Evolutionary conservation across 306 rosid species (phyloP), one percentile per base, ranked within the genome.

Genomic region (Arachis stenosperma): DNA sequence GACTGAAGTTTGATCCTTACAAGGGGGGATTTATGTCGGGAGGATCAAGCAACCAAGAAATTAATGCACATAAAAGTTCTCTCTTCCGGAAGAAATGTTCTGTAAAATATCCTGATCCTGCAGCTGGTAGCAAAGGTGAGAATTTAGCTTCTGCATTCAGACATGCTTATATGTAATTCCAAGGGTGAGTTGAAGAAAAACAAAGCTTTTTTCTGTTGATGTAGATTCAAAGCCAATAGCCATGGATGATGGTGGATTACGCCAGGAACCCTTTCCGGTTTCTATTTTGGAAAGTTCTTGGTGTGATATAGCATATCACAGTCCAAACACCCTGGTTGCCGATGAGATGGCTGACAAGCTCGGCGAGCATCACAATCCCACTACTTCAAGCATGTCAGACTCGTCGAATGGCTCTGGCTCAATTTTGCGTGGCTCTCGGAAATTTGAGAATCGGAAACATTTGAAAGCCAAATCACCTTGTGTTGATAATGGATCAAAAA

Each of bases 1-100:
- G 90, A 54, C 51, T 95, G 83, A 91, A 91, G 81, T 89, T 88
- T 71, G 96, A 91, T 70, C 97, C 98, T 43, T 79, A 75, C 36
- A 88, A 85, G 13, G 97, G 98, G 22, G 89, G 90, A 0, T 85
- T 94, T 76, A 81, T 89, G 67, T 84, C 97, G 52, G 83, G 90
- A 17, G 86, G 89, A 52, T 85, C 96, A 47, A 57, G 81, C 67
- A 75, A 77, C 61, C 86, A 79, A 54, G 96, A 91, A 70, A 70
- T 78, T 59, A 86, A 83, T 58, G 43, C 75, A 6, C 86, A 58
- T 11, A 81, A 81, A 72, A 77, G 36, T 81, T 42, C 63, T 22
- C 42, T 82, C 36, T 85, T 89, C 65, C 65, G 85, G 5, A 86
- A 93, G 74, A 85, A 76, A 40, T 74, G 46, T 46, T 9, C 67